Percentiles rank a stretch among this genome's conserved stretches.
phyloP scores from a whole-genome alignment of 768 basidiomycete species.

The Xerocomellus amylosporus region DNA sequence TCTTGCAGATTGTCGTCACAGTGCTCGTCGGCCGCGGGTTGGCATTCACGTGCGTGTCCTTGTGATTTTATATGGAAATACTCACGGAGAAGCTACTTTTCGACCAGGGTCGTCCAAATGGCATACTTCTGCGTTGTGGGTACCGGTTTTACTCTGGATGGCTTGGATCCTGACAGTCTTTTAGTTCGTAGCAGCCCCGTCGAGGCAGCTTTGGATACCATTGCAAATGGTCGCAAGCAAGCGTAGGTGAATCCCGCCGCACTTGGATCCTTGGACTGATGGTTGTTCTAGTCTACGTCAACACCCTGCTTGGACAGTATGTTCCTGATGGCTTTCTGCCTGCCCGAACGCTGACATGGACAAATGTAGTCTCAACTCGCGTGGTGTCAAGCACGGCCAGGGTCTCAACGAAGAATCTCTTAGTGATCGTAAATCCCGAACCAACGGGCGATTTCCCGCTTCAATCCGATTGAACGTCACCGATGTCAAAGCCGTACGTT shows the following conservation, averaged over 20 bases:
- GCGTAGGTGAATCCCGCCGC: constrained; percentile 5
- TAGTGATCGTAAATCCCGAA: not conserved
- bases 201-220: constrained; percentile 24
- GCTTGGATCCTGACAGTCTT: not conserved
- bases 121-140: constrained; percentile 22
- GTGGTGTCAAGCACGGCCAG: constrained; percentile 12
- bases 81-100: not conserved
- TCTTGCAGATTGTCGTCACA: not conserved
- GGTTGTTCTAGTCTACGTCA: constrained; percentile 25
- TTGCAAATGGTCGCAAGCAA: constrained; percentile 29
- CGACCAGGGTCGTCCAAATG: constrained; percentile 17
- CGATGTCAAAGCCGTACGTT: constrained; percentile 18
- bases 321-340: not conserved
- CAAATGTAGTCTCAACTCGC: constrained; percentile 25
- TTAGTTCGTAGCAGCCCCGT: constrained; percentile 26
- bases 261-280: not conserved
- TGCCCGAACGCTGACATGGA: not conserved
- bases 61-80: not conserved
- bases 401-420: constrained; percentile 28
- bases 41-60: constrained; percentile 22
- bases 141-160: not conserved
- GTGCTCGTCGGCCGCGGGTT: constrained; percentile 22
- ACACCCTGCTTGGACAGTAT: constrained; percentile 27
- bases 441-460: not conserved
- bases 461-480: constrained; percentile 14